These are phyloP conservation scores for Chrysanthemum lavandulifolium DNA, from an alignment of 129 eudicot species.

Conservation along the genomic window DNA sequence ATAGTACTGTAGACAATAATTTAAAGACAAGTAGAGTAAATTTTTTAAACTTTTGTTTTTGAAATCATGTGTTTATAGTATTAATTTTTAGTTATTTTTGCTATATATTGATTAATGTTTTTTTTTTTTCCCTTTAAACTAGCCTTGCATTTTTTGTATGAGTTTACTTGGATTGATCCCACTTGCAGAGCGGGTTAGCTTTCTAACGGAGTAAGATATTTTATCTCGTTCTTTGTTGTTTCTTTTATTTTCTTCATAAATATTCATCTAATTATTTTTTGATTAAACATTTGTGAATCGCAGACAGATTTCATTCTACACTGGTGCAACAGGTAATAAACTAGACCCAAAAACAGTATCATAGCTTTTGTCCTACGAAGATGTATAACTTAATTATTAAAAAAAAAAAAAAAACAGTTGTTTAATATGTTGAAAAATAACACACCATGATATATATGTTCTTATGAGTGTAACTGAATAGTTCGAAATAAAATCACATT, in stretches of 20 bases:
- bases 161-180: constrained; percentile 84
- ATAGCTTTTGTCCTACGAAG: too few relatives aligned
- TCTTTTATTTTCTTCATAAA: background rate
- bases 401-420: too few relatives aligned
- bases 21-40: too few relatives aligned
- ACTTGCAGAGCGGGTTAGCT: constrained; percentile 84
- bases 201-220: constrained; percentile 69
- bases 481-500: too few relatives aligned
- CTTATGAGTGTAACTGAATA: too few relatives aligned
- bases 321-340: constrained; percentile 80
- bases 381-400: too few relatives aligned
- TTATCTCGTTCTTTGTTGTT: background rate
- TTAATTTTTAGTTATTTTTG: background rate
- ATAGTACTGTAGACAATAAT: too few relatives aligned
- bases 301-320: constrained; percentile 85
- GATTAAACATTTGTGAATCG: constrained; percentile 18
- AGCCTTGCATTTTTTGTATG: constrained; percentile 83
- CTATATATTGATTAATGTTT: background rate
- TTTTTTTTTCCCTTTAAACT: background rate
- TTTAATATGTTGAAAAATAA: too few relatives aligned
- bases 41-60: too few relatives aligned
- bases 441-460: too few relatives aligned
- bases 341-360: background rate
- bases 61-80: background rate
- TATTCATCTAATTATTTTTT: background rate